phyloP scores from a whole-genome alignment of 2,329 filamentous ascomycete genomes.

The Emmonsia crescens region DNA sequence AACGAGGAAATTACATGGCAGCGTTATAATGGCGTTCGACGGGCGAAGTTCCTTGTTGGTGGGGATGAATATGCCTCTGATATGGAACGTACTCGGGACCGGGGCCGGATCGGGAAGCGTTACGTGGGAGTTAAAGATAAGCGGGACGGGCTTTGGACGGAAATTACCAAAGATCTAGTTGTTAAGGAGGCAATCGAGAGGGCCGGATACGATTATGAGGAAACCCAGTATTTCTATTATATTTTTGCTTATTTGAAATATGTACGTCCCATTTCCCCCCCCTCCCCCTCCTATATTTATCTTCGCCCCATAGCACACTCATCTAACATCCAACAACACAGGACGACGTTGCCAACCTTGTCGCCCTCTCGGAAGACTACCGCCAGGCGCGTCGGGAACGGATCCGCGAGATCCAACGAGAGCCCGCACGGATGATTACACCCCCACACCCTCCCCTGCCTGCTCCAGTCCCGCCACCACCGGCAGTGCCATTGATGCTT shows the following conservation, averaged over 20 bases:
- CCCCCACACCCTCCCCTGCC: constrained; percentile 16
- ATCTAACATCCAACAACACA: constrained; percentile 26
- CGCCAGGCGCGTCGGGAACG: constrained; percentile 52
- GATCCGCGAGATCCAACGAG: constrained; percentile 48
- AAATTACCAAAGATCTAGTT: constrained; percentile 90
- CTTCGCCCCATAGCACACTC: neutral
- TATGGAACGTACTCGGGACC: constrained; percentile 33
- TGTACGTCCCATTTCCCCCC: constrained; percentile 46
- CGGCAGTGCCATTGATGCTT: neutral
- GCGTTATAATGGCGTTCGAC: constrained; percentile 64
- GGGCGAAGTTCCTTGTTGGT: constrained; percentile 63
- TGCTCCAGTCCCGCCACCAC: constrained; percentile 5
- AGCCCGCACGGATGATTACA: constrained; percentile 20
- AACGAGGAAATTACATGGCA: constrained; percentile 68
- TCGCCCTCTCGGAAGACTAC: constrained; percentile 73
- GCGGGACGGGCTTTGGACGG: constrained; percentile 73
- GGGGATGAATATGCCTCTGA: constrained; percentile 47
- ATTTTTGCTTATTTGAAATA: constrained; percentile 83
- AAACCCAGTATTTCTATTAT: constrained; percentile 83
- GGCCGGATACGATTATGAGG: constrained; percentile 77
- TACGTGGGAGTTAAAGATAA: constrained; percentile 28
- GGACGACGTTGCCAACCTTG: constrained; percentile 79
- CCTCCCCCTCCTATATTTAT: neutral
- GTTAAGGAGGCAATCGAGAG: constrained; percentile 75
- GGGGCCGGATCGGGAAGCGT: constrained; percentile 35